These are phyloP conservation scores for Tetrahymena thermophila DNA, from an alignment of 73 alveolate species.

Conservation along the genomic window DNA sequence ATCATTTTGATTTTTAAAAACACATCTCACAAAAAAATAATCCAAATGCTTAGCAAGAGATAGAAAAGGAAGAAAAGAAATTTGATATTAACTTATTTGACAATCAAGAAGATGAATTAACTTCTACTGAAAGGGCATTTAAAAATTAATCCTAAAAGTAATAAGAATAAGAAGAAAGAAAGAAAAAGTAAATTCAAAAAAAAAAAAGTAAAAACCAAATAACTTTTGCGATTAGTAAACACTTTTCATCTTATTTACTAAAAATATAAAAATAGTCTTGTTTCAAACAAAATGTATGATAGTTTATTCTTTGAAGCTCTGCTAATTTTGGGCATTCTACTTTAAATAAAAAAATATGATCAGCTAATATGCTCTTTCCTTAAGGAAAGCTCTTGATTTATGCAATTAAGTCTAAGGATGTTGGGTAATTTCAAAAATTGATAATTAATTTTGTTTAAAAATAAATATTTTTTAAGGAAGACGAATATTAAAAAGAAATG, in stretches of 20 bases:
- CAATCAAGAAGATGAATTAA: background rate
- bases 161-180: background rate
- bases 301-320: background rate
- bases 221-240: background rate
- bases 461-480: background rate
- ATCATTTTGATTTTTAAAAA: background rate
- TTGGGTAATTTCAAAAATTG: background rate
- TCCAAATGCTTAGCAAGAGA: background rate
- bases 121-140: background rate
- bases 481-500: background rate
- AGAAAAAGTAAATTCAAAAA: background rate
- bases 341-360: background rate
- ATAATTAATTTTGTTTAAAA: background rate
- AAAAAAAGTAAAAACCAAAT: background rate
- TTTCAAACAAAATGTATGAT: background rate
- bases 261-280: background rate
- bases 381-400: background rate
- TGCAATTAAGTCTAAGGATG: background rate
- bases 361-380: background rate
- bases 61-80: background rate
- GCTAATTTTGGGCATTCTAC: background rate
- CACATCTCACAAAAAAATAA: background rate
- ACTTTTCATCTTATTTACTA: background rate
- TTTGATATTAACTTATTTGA: background rate
- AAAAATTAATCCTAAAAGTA: background rate